These are phyloP conservation scores for Apiospora rasikravindrae DNA, from an alignment of 2,329 filamentous ascomycete genomes.

Conservation along the genomic window DNA sequence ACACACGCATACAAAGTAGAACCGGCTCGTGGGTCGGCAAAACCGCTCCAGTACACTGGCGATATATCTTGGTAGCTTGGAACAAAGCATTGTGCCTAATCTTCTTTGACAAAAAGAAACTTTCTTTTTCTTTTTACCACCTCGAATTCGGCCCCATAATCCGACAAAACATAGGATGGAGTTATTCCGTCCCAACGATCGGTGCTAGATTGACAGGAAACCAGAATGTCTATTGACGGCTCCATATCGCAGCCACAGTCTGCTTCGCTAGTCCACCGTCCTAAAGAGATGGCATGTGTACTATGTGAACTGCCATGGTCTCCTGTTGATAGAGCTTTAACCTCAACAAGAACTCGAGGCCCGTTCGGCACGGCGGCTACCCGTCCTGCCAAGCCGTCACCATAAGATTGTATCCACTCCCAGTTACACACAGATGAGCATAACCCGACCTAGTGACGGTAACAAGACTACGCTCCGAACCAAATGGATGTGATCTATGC, in stretches of 20 bases:
- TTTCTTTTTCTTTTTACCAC: neutral
- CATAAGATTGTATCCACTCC: neutral
- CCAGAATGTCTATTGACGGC: neutral
- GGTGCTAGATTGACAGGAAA: neutral
- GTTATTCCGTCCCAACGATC: neutral
- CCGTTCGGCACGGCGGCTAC: slow-evolving; percentile 5
- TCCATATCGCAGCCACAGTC: neutral
- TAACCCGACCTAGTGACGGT: neutral
- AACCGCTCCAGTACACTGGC: neutral
- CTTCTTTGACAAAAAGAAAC: neutral
- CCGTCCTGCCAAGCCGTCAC: slow-evolving; percentile 10
- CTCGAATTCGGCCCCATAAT: neutral
- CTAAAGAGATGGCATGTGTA: neutral
- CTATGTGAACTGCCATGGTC: neutral
- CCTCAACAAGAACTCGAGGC: neutral
- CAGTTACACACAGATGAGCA: slow-evolving; percentile 11
- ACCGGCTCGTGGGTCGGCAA: neutral
- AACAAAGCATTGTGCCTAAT: neutral
- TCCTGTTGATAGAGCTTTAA: slow-evolving; percentile 10
- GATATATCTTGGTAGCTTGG: neutral
- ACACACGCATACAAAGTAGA: neutral
- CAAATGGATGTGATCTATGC: neutral
- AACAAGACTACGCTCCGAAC: neutral
- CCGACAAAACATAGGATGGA: neutral
- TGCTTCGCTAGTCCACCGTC: neutral